Evolutionary conservation across 371 early-diverging fungal genomes (phyloP).

Genomic region (Dentiscutata heterogama): DNA sequence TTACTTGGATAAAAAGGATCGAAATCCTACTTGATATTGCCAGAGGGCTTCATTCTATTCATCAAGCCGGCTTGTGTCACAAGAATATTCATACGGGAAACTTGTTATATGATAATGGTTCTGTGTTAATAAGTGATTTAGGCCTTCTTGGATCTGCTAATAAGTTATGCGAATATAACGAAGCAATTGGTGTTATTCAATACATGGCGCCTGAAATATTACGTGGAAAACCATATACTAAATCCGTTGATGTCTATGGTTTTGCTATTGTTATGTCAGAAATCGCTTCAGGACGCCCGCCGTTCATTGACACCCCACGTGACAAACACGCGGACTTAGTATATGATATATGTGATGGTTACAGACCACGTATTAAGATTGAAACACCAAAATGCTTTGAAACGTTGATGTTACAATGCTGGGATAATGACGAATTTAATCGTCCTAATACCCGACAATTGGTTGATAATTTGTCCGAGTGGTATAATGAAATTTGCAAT

Average conservation of each 20-base stretch:
- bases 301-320: not conserved
- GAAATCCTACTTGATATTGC: not conserved
- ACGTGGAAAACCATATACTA: slow-evolving; percentile 18
- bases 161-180: not conserved
- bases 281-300: not conserved
- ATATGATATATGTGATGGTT: slow-evolving; percentile 36
- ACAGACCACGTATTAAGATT: not conserved
- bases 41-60: not conserved
- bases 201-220: slow-evolving; percentile 26
- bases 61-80: not conserved
- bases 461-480: not conserved
- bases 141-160: slow-evolving; percentile 15
- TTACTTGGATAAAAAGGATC: slow-evolving; percentile 21
- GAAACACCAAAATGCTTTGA: slow-evolving; percentile 14
- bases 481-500: slow-evolving; percentile 6
- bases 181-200: slow-evolving; percentile 4
- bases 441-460: slow-evolving; percentile 13
- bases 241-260: slow-evolving; percentile 17
- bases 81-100: slow-evolving; percentile 27
- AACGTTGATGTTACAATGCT: slow-evolving; percentile 39
- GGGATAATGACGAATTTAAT: slow-evolving; percentile 36
- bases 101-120: not conserved
- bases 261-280: slow-evolving; percentile 40
- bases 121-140: slow-evolving; percentile 7
- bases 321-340: not conserved